Evolutionary conservation across 768 basidiomycete species (phyloP).

Genomic region (Tephrocybe sp.): DNA sequence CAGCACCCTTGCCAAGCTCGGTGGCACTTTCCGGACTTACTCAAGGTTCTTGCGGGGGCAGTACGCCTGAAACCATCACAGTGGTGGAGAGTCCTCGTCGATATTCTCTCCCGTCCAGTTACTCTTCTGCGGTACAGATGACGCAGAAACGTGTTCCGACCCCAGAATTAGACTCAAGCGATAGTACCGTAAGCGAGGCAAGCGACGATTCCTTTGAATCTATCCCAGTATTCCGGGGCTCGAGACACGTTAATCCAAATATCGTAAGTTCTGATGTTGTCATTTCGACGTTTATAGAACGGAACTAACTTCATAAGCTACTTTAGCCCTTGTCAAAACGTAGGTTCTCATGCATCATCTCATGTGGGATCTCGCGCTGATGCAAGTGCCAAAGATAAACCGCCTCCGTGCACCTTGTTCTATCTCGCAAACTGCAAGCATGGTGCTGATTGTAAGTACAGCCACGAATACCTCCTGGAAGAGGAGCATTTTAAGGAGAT

Average conservation of each 20-base stretch:
- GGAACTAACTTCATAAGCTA: background rate
- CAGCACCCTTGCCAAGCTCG: slow-evolving; percentile 3
- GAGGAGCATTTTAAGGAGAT: slow-evolving; percentile 53
- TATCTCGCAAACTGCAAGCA: slow-evolving; percentile 62
- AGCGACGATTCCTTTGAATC: slow-evolving; percentile 33
- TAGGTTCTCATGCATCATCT: slow-evolving; percentile 29
- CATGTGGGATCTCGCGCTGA: slow-evolving; percentile 15
- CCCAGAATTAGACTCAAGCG: slow-evolving; percentile 40
- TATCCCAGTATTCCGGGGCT: slow-evolving; percentile 31
- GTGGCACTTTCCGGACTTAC: slow-evolving; percentile 19
- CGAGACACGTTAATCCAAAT: slow-evolving; percentile 48
- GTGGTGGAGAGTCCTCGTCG: slow-evolving; percentile 10
- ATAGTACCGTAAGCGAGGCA: slow-evolving; percentile 44
- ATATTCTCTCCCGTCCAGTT: slow-evolving; percentile 28
- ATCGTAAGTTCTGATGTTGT: slow-evolving; percentile 34
- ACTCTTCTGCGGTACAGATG: slow-evolving; percentile 42
- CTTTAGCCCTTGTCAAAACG: slow-evolving; percentile 60
- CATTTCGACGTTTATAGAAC: background rate
- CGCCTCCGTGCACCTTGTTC: slow-evolving; percentile 66
- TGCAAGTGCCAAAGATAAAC: slow-evolving; percentile 41
- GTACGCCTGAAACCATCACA: slow-evolving; percentile 19
- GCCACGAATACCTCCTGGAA: slow-evolving; percentile 57
- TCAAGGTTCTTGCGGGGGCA: slow-evolving; percentile 19
- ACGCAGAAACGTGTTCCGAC: slow-evolving; percentile 27
- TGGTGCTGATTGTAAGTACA: slow-evolving; percentile 56